Base-by-base conservation (phyloP, 2,329 filamentous ascomycete genomes). In the Fusarium sp. region DNA sequence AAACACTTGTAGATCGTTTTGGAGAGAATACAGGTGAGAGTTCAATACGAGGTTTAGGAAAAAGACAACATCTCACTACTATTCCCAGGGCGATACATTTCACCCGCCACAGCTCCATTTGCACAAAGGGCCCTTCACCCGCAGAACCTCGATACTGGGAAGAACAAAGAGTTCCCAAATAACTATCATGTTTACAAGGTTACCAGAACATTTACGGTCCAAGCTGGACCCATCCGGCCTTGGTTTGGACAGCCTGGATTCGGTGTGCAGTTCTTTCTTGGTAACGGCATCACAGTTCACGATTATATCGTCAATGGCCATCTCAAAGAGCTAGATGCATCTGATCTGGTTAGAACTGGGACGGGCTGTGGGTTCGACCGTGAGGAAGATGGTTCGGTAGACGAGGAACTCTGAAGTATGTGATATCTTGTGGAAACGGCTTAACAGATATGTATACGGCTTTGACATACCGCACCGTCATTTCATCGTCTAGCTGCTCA, bases 231-330 rank as follows among this genome's bases (percentile, higher is more conserved):
- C 6, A 64, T 64, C 1, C n/a, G 11, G 2, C 61, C 61, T 0
- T 64, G 61, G 61, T 64, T 64, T 10, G 44, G 52, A 0, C 61
- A 64, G n/a, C 61, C 61, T 2, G 61, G 61, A 3, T 43, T 62
- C 1, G 61, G 61, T 0, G 46, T 49, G 2, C 61, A 64, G 2
- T 64, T 64, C 45, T 65, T 64, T 21, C 47, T 65, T 2, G 61
- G 61, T 0, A 35, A 45, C 0, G 41, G 46, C 0, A 49, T 62
- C 9, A 49, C 2, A 4, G 61, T 64, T 6, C 23, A 57, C 4
- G 38, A 62, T 8, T 64, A 64, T 23, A 4, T 65, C 0, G 9
- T 29, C 2, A 46, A 57, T 4, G 15, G n/a, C 0, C 48, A 44
- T 5, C 31, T 64, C 25, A 8, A 14, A 1, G 39, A 23, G 11